Evolutionary conservation across 2,329 filamentous ascomycete genomes (phyloP), one percentile per base, ranked within the genome.

Genomic region (Aspergillus fructus): DNA sequence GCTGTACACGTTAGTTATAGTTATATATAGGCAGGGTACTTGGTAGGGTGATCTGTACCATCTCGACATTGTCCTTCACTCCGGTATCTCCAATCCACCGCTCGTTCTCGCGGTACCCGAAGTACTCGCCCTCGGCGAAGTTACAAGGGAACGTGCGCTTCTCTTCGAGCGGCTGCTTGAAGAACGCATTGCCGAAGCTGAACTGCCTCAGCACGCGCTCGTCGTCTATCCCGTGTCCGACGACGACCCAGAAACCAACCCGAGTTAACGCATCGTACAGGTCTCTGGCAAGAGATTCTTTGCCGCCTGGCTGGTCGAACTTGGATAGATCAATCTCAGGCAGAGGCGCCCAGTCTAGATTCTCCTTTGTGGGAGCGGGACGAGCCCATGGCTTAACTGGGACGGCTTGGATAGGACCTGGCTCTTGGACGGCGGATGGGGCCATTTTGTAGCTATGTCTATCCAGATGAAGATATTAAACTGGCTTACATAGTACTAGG

Each of bases 301-400:
- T 85, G 4, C 83, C 83, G 0, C 79, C 81, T 0, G 81, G 81
- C 42, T 78, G 66, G 27, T 82, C 78, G 64, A 83, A 85, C 30
- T 78, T 76, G 34, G 80, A 79, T 3, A 86, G 76, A 64, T 85
- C 83, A 7, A 85, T 76, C 2, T 81, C 83, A 5, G 80, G 77
- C 3, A 85, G 75, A 52, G 84, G 79, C 0, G 82, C 80, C 80
- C 82, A 85, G 11, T 69, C 67, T 2, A 71, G 58, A 3, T 59
- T 21, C 21, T 65, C 64, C 13, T 58, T 42, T 5, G 68, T 71
- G 2, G 63, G 62, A 2, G 58, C 49, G 48, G 68, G 68, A 8
- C 68, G 66, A 23, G 4, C 62, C 68, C 68, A 71, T 19, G 68
- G 53, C 41, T 70, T 70, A n/a, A 69, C 48, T 2, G 49, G 42